Percentiles rank a stretch among this genome's conserved stretches.
These are phyloP conservation scores for Stemphylium lycopersici DNA, from an alignment of 2,329 filamentous ascomycete species.

Conservation along the genomic window DNA sequence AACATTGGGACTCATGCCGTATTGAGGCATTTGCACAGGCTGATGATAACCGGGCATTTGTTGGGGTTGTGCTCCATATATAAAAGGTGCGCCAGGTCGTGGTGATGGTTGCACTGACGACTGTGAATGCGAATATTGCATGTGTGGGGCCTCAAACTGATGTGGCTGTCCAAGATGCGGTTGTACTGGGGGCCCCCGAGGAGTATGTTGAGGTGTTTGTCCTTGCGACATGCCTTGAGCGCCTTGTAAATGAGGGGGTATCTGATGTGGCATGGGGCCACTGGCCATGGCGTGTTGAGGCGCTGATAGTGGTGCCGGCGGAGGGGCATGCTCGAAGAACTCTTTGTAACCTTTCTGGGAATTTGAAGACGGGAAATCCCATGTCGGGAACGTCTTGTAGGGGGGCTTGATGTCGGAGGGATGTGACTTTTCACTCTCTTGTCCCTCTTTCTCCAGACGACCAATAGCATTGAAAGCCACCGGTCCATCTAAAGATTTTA, in stretches of 20 bases:
- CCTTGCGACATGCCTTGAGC: slow-evolving; percentile 70
- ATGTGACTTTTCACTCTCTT: slow-evolving; percentile 57
- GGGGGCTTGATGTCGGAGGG: slow-evolving; percentile 85
- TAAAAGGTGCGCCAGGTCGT: slow-evolving; percentile 71
- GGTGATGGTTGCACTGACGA: slow-evolving; percentile 84
- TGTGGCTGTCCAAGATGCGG: slow-evolving; percentile 75
- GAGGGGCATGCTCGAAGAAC: slow-evolving; percentile 74
- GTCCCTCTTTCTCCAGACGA: slow-evolving; percentile 70
- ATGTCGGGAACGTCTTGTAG: slow-evolving; percentile 83
- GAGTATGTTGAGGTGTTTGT: slow-evolving; percentile 75
- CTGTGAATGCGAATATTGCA: slow-evolving; percentile 82
- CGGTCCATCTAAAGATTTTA: slow-evolving; percentile 59
- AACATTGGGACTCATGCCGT: slow-evolving; percentile 71
- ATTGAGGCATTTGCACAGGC: slow-evolving; percentile 67
- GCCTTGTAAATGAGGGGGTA: slow-evolving; percentile 80
- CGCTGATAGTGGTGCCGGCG: slow-evolving; percentile 63
- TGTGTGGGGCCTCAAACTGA: slow-evolving; percentile 81
- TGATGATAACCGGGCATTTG: slow-evolving; percentile 56
- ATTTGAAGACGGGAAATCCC: slow-evolving; percentile 74
- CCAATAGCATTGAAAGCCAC: slow-evolving; percentile 69
- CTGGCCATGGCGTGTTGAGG: slow-evolving; percentile 66
- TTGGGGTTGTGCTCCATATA: slow-evolving; percentile 71
- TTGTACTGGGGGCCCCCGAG: slow-evolving; percentile 76
- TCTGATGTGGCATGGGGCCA: slow-evolving; percentile 77
- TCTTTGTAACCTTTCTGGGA: slow-evolving; percentile 79